phyloP scores from a whole-genome alignment of 768 basidiomycete genomes.

The Trametes gibbosa region DNA sequence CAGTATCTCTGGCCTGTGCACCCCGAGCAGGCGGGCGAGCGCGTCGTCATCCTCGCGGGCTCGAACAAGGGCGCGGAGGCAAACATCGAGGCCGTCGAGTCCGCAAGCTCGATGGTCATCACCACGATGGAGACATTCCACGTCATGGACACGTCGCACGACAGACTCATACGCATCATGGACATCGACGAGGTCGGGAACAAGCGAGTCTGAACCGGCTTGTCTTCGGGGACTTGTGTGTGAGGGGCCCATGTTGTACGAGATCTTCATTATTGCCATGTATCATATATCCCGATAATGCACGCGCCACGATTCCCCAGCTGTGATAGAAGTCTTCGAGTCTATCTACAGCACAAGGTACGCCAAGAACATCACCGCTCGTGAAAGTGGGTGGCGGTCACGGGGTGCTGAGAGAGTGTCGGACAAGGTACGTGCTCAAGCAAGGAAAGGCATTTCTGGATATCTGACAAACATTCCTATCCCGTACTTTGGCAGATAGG shows the following conservation, averaged over 20 bases:
- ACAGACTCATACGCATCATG: slow-evolving; percentile 17
- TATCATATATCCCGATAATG: neutral
- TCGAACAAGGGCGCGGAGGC: slow-evolving; percentile 20
- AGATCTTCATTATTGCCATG: neutral
- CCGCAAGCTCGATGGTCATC: slow-evolving; percentile 8
- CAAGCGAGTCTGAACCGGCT: neutral
- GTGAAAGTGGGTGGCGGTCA: too few species aligned
- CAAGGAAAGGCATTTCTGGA: too few species aligned
- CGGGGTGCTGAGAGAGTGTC: too few species aligned
- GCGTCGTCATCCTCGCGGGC: slow-evolving; percentile 21
- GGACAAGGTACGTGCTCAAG: too few species aligned
- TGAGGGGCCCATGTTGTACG: neutral
- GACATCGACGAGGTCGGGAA: slow-evolving; percentile 20
- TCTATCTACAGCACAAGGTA: too few species aligned
- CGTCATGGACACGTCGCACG: slow-evolving; percentile 20
- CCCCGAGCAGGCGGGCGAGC: slow-evolving; percentile 21
- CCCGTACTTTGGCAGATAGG: too few species aligned
- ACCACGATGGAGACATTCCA: slow-evolving; percentile 15
- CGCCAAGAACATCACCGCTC: too few species aligned
- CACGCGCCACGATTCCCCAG: neutral
- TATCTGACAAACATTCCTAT: too few species aligned
- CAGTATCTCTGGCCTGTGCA: slow-evolving; percentile 25
- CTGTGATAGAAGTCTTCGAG: neutral
- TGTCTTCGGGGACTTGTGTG: neutral
- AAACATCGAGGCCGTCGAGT: slow-evolving; percentile 20